Conservation (phyloP, 2,329 filamentous ascomycete genomes). For the Pseudogymnoascus sp. region DNA sequence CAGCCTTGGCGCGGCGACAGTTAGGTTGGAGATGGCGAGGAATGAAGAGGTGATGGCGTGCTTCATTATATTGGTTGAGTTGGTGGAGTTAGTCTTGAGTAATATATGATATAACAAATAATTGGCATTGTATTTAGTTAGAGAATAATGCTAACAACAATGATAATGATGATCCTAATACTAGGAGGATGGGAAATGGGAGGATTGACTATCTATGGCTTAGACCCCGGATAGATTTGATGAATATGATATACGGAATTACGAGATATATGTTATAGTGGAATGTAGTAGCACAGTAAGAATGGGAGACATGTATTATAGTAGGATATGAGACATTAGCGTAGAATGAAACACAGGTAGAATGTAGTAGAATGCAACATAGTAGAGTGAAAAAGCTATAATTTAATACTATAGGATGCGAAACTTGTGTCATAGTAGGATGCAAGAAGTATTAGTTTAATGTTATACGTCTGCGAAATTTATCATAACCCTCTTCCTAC, state of each 20-base stretch:
- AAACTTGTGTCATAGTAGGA: too few relatives aligned
- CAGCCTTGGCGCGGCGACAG: neutral
- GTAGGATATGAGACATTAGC: neutral
- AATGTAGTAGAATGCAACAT: too few relatives aligned
- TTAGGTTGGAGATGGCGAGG: neutral
- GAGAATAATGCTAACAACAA: neutral
- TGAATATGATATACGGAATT: neutral
- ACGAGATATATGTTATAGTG: neutral
- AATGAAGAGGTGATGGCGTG: neutral
- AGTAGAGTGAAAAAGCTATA: too few relatives aligned
- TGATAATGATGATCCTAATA: neutral
- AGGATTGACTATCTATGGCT: neutral
- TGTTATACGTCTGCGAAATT: too few relatives aligned
- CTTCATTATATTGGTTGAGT: neutral
- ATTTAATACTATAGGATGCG: too few relatives aligned
- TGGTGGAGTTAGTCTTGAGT: neutral
- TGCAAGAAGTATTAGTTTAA: too few relatives aligned
- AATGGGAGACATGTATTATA: neutral
- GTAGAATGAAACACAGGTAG: neutral
- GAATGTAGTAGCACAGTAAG: neutral
- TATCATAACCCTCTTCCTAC: too few relatives aligned
- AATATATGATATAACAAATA: neutral
- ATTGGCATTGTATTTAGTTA: neutral
- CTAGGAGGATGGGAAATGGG: neutral
- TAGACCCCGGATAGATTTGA: neutral